Evolutionary conservation across 768 basidiomycete genomes (phyloP), one percentile per base, ranked within the genome.

Genomic region (Auricularia heimuer): DNA sequence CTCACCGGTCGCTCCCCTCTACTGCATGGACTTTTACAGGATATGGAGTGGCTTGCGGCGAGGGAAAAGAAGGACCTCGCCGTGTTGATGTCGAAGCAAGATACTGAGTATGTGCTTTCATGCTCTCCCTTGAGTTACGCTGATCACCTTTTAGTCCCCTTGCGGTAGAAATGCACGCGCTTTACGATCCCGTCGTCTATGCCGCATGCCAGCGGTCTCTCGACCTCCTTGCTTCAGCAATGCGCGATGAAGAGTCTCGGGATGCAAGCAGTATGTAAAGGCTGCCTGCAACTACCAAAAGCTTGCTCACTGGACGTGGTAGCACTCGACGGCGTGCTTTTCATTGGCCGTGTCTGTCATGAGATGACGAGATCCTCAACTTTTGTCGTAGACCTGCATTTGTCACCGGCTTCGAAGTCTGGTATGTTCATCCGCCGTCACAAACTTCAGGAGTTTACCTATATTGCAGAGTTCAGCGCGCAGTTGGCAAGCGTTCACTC

Each of bases 1-100:
- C 75, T 92, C n/a, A 69, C 80, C 24, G 85, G 86, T 21, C 83
- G 90, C 45, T 87, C 88, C 11, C 78, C 83, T 1, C 73, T 84
- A 54, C 74, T 92, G 34, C 80, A 90, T 65, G 75, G 79, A 24
- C 79, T 88, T 12, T 71, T 93, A 65, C 74, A 72, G 7, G 78
- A 76, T 2, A 75, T 92, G 11, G 91, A 94, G 67, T 78, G 75
- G 37, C 83, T 83, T 68, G 85, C 87, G 14, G 70, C 76, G 54
- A 75, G 77, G 12, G 76, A 92, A 56, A 83, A 85, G 65, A 76
- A 80, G 21, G 90, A 94, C 72, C 75, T 91, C 2, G 76, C 75
- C 63, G 75, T 82, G 14, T 79, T 82, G 62, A 73, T 73, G 24
- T 75, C 76, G 6, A 77, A 77, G 56, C 78, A 78, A 61, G 75